phyloP scores from a whole-genome alignment of 331 rosid genomes.

The Rosa hybrid region DNA sequence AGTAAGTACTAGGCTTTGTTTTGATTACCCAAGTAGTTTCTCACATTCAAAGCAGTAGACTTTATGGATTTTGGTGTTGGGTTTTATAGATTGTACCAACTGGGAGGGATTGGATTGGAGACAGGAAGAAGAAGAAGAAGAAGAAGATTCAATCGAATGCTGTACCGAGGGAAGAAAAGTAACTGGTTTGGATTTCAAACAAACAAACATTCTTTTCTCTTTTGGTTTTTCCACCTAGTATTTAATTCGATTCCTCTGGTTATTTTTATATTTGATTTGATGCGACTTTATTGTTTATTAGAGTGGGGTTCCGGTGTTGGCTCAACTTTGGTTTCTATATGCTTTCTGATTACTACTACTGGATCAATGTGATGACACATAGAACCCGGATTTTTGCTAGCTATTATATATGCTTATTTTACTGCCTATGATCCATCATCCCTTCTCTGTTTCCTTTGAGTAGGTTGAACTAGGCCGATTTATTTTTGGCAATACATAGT shows the following conservation, averaged over 20 bases:
- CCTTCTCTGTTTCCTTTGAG: neutral
- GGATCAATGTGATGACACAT: neutral
- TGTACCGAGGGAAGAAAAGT: neutral
- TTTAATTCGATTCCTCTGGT: neutral
- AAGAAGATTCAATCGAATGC: neutral
- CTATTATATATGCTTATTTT: neutral
- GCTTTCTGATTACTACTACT: neutral
- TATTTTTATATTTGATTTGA: conserved; percentile 15
- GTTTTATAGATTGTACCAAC: conserved; percentile 8
- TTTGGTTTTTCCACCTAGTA: neutral
- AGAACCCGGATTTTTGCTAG: neutral
- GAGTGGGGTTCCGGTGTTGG: conserved; percentile 10
- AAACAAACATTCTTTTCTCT: conserved; percentile 6
- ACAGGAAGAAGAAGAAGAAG: neutral
- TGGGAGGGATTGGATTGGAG: neutral
- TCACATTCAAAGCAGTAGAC: neutral
- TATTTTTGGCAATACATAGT: neutral
- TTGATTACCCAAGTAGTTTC: neutral
- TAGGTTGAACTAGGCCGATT: neutral
- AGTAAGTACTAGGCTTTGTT: conserved; percentile 33
- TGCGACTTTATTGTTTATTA: conserved; percentile 11
- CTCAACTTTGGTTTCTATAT: conserved; percentile 5
- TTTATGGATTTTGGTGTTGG: neutral
- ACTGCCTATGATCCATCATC: neutral
- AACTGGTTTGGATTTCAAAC: conserved; percentile 16